Evolutionary conservation across 208 protist species (phyloP).

Genomic region (Acanthamoeba culbertsoni): DNA sequence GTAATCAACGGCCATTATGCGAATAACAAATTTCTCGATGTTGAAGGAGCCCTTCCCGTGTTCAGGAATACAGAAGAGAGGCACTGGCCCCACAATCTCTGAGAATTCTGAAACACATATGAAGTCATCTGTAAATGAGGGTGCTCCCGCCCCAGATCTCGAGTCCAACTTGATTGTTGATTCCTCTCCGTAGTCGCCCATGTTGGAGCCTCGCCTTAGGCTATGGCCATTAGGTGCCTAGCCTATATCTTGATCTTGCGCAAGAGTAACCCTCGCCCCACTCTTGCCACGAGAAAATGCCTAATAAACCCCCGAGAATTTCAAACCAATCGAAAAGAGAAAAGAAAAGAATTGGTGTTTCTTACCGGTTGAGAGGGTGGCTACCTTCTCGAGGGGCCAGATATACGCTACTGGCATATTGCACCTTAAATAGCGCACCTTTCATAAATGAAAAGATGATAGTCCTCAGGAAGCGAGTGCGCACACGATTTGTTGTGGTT

Average conservation of each 20-base stretch:
- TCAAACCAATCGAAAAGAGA: no score
- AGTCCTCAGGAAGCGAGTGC: not conserved
- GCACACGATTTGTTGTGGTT: not conserved
- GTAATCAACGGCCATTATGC: conserved; percentile 78
- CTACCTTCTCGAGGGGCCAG: no score
- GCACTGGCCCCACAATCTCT: conserved; percentile 65
- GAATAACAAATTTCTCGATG: conserved; percentile 74
- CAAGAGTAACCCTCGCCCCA: no score
- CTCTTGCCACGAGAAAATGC: no score
- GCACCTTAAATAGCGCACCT: no score
- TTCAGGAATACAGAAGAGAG: conserved; percentile 52
- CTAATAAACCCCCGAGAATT: no score
- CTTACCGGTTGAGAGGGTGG: no score
- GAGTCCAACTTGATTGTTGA: not conserved
- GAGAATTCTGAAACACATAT: conserved; percentile 63
- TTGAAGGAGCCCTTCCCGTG: conserved; percentile 59
- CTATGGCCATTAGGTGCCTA: not conserved
- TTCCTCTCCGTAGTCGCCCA: not conserved
- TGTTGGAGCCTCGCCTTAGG: not conserved
- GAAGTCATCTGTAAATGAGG: conserved; percentile 61
- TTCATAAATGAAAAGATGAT: not conserved
- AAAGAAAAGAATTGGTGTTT: no score
- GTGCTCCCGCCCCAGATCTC: not conserved
- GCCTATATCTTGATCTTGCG: no score
- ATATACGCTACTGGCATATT: no score